Percentiles rank a stretch among this genome's conserved stretches.
phyloP scores from a whole-genome alignment of 2,329 filamentous ascomycete species.

The Gnomoniopsis sp. region DNA sequence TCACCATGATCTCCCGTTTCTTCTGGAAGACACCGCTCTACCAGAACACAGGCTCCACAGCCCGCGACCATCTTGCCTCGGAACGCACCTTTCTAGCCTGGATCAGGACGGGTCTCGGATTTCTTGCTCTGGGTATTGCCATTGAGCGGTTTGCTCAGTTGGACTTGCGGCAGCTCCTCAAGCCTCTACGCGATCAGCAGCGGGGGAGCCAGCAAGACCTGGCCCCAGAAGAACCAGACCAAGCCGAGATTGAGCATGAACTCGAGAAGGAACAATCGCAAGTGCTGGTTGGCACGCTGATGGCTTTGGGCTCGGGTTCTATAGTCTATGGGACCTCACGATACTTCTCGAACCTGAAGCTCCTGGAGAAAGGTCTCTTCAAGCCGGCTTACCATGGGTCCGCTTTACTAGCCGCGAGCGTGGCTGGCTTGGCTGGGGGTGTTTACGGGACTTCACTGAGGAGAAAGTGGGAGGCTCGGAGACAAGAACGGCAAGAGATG shows the following conservation, averaged over 20 bases:
- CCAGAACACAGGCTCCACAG: slow-evolving; percentile 45
- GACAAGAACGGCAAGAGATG: slow-evolving; percentile 15
- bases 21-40: slow-evolving; percentile 24
- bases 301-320: slow-evolving; percentile 41
- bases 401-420: slow-evolving; percentile 26
- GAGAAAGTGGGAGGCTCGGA: slow-evolving; percentile 19
- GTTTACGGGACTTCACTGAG: slow-evolving; percentile 26
- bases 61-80: slow-evolving; percentile 50
- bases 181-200: slow-evolving; percentile 22
- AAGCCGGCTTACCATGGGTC: slow-evolving; percentile 29
- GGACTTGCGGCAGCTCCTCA: slow-evolving; percentile 30
- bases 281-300: slow-evolving; percentile 36
- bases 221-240: slow-evolving; percentile 2
- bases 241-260: slow-evolving; percentile 13
- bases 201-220: slow-evolving; percentile 13
- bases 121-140: slow-evolving; percentile 49
- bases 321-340: slow-evolving; percentile 44
- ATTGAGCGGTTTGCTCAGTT: slow-evolving; percentile 43
- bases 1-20: slow-evolving; percentile 14
- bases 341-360: slow-evolving; percentile 42
- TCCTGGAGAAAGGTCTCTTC: slow-evolving; percentile 41
- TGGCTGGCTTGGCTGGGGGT: slow-evolving; percentile 29
- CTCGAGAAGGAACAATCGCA: slow-evolving; percentile 29
- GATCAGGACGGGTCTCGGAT: slow-evolving; percentile 48
- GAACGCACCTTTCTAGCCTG: slow-evolving; percentile 52